A percentile compares a stretch with the other conserved stretches of the same genome.
Conservation (phyloP, 2,329 filamentous ascomycete genomes). For the Fusarium sp. region DNA sequence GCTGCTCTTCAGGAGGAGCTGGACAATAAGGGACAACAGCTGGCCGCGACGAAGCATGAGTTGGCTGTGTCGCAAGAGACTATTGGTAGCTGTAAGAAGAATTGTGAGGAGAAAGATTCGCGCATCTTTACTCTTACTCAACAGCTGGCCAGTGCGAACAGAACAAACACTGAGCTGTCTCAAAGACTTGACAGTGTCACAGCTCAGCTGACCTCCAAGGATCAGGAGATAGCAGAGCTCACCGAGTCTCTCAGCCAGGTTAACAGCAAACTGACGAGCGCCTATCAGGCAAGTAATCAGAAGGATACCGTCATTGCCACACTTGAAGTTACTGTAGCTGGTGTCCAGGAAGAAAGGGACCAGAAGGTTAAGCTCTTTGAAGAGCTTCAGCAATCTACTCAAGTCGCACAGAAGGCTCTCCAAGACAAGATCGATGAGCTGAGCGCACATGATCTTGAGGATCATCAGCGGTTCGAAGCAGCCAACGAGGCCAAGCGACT, state of each 20-base stretch:
- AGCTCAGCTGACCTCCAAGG: background rate
- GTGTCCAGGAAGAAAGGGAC: background rate
- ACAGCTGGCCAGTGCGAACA: background rate
- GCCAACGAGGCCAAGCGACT: constrained; percentile 11
- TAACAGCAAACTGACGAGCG: background rate
- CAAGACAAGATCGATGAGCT: constrained; percentile 9
- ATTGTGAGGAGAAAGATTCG: background rate
- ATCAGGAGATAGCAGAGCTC: background rate
- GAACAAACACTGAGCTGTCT: background rate
- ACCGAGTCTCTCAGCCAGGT: background rate
- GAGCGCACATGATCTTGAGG: constrained; percentile 1
- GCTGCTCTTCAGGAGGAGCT: background rate
- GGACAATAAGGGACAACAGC: background rate
- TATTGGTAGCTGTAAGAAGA: background rate
- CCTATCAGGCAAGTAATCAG: background rate
- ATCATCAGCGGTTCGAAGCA: background rate
- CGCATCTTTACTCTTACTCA: background rate
- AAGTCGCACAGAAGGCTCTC: constrained; percentile 2
- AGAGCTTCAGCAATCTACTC: background rate
- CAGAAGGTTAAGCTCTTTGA: constrained; percentile 1
- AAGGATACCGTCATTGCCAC: background rate
- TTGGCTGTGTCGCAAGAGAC: background rate
- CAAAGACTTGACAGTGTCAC: background rate
- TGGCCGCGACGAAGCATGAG: background rate
- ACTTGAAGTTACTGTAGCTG: background rate